A percentile compares a stretch with the other conserved stretches of the same genome.
Conservation (phyloP, 148 eudicot species). For the Nepenthes gracilis region DNA sequence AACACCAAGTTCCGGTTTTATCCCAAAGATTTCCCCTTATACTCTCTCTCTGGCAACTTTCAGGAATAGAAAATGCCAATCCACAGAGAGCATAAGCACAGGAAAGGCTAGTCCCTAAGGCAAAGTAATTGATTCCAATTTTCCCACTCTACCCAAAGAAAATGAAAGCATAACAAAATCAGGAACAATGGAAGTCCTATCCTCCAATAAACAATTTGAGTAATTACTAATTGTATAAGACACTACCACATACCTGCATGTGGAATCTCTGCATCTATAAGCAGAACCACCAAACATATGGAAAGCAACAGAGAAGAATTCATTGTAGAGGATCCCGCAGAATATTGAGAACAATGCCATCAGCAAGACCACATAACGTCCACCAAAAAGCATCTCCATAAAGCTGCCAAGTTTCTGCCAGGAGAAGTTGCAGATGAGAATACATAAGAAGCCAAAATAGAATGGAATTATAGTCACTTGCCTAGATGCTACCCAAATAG, state of each 20-base stretch:
- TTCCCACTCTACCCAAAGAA: too few species aligned
- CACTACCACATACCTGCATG: constrained; percentile 55
- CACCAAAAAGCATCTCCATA: constrained; percentile 99
- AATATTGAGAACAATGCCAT: constrained; percentile 94
- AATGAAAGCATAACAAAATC: background rate
- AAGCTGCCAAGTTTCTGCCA: constrained; percentile 95
- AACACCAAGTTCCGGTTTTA: too few species aligned
- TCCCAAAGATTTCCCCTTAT: too few species aligned
- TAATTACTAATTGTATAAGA: background rate
- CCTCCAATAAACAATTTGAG: constrained; percentile 1
- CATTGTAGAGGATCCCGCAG: constrained; percentile 93
- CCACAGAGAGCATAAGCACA: too few species aligned
- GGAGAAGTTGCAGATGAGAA: constrained; percentile 3
- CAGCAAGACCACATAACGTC: constrained; percentile 83
- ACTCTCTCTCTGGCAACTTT: too few species aligned
- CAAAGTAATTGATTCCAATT: too few species aligned
- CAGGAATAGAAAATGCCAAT: too few species aligned
- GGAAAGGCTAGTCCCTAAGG: too few species aligned
- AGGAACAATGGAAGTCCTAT: background rate
- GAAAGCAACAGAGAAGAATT: constrained; percentile 91
- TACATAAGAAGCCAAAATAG: too few species aligned
- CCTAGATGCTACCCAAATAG: too few species aligned
- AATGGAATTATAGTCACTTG: too few species aligned
- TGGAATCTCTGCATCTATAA: constrained; percentile 77
- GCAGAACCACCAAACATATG: constrained; percentile 95